Evolutionary conservation across 176 grass and related monocot species (phyloP).

Genomic region (Urochloa ruziziensis): DNA sequence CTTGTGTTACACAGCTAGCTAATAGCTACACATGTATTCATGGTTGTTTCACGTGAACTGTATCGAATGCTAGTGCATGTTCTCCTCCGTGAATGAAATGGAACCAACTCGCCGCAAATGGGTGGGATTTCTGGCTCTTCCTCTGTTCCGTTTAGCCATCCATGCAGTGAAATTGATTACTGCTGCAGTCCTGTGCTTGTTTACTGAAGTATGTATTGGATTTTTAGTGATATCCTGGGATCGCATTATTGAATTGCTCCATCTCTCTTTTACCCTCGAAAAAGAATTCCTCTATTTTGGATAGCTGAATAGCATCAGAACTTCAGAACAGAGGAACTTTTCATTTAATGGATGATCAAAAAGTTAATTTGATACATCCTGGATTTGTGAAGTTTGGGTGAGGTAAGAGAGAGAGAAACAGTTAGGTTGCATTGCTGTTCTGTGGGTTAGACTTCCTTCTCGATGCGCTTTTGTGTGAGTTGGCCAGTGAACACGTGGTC

Average conservation of each 20-base stretch:
- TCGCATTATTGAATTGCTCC: not conserved
- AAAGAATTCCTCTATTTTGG: not conserved
- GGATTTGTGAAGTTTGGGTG: too few species aligned
- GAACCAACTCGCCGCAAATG: not conserved
- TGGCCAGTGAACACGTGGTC: too few species aligned
- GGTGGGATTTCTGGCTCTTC: not conserved
- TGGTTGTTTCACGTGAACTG: not conserved
- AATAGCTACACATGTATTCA: not conserved
- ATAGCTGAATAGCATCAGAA: not conserved
- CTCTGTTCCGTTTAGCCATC: not conserved
- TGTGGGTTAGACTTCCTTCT: too few species aligned
- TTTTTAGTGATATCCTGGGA: not conserved
- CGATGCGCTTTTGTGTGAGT: too few species aligned
- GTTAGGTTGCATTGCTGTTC: too few species aligned
- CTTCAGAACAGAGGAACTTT: too few species aligned
- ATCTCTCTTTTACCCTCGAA: not conserved
- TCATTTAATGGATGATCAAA: too few species aligned
- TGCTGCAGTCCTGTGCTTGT: too few species aligned
- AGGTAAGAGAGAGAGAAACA: too few species aligned
- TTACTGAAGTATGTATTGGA: too few species aligned
- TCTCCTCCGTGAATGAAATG: conserved; percentile 40
- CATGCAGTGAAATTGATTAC: not conserved
- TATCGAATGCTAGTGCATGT: not conserved
- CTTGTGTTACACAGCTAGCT: not conserved
- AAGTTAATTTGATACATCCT: too few species aligned